Percentiles rank a stretch among this genome's conserved stretches.
Conservation (phyloP, 345 rosid genomes). For the Turritis glabra region DNA sequence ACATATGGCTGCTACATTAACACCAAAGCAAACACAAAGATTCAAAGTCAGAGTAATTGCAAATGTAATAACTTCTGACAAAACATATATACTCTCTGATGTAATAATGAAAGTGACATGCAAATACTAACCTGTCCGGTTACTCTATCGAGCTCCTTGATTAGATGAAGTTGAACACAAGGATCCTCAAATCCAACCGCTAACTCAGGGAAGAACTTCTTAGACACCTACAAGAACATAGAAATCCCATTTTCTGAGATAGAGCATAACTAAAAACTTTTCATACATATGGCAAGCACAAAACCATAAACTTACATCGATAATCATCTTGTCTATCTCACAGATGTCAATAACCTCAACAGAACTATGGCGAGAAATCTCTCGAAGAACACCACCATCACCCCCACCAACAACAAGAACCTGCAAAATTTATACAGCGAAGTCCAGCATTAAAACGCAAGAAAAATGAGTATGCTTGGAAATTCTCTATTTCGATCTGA, state of each 20-base stretch:
- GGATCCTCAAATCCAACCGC: constrained; percentile 93
- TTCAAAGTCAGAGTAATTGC: no score
- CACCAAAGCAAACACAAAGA: no score
- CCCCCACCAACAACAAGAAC: constrained; percentile 99
- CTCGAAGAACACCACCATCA: constrained; percentile 96
- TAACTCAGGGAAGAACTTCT: constrained; percentile 79
- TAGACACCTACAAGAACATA: constrained; percentile 58
- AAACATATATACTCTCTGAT: neutral
- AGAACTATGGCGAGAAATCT: constrained; percentile 84
- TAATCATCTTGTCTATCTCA: constrained; percentile 95
- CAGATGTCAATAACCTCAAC: constrained; percentile 91
- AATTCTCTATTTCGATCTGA: neutral
- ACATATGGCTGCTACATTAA: constrained; percentile 53
- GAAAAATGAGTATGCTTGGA: neutral
- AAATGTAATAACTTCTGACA: neutral
- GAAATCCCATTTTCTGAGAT: constrained; percentile 7
- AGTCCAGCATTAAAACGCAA: neutral
- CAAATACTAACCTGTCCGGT: constrained; percentile 62
- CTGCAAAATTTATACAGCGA: constrained; percentile 35
- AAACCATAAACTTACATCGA: constrained; percentile 65
- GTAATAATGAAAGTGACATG: constrained; percentile 5
- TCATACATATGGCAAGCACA: neutral
- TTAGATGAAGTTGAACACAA: constrained; percentile 79
- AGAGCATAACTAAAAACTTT: neutral
- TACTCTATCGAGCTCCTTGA: constrained; percentile 71